Evolutionary conservation across 1,284 basidiomycete species (phyloP), one percentile per base, ranked within the genome.

Genomic region (Coniferiporia sulphurascens): DNA sequence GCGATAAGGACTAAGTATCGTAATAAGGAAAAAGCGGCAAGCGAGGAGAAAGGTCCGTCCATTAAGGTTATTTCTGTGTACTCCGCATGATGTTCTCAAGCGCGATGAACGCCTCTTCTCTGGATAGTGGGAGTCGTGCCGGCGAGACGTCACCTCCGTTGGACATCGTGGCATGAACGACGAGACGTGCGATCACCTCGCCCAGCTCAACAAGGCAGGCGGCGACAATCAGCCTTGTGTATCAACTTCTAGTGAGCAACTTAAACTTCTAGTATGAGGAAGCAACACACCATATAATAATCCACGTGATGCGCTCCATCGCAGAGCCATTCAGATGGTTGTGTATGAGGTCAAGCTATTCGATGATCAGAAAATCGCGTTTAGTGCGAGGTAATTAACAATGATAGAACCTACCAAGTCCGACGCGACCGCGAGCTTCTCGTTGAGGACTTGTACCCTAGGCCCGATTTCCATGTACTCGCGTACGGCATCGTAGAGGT

Each of bases 291-390:
- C 93, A 95, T 66, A 98, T 98, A 63, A 98, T 86, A 65, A 96
- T 93, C 92, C 92, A 94, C 3, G 93, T 95, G 66, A 95, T 92
- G n/a, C 91, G 78, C 66, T 93, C 86, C 89, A 95, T 96, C 8
- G 92, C 93, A 51, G 84, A 86, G 66, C 90, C 91, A 68, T 95
- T 95, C 55, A 97, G 75, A 69, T 97, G 93, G 67, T 96, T 93
- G 69, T 97, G 95, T 64, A 98, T 96, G 56, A 92, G 91, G 64
- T 92, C 90, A 56, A 95, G 80, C 91, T 93, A 56, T 60, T 10
- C 48, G 3, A 36, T 55, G 45, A 53, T 49, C 51, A 63, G 32
- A 35, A 59, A 53, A n/a, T 34, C 13, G 62, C 43, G 54, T 22
- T 41, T 27, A 45, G 12, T 48, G 44, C 51, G 56, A 52, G 32